Evolutionary conservation across 352 stramenopile genomes (phyloP).

Genomic region (Peronospora destructor): DNA sequence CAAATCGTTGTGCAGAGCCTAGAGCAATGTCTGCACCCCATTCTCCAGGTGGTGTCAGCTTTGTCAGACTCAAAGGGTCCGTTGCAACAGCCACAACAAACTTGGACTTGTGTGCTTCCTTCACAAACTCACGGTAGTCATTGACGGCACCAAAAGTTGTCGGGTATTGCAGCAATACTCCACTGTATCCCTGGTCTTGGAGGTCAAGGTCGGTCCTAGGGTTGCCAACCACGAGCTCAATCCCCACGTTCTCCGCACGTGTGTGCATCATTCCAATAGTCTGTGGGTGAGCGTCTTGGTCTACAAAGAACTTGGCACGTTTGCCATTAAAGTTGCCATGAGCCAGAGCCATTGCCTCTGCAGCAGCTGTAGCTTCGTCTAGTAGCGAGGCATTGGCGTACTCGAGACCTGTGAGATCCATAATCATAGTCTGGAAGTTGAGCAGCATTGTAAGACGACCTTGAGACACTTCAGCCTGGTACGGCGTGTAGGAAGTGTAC

Average conservation of each 20-base stretch:
- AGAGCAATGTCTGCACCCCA: slow-evolving; percentile 97
- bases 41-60: slow-evolving; percentile 90
- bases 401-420: slow-evolving; percentile 93
- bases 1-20: slow-evolving; percentile 97
- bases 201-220: slow-evolving; percentile 60
- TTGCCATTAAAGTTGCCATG: slow-evolving; percentile 91
- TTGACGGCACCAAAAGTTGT: slow-evolving; percentile 94
- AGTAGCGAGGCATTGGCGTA: slow-evolving; percentile 97
- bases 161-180: slow-evolving; percentile 97
- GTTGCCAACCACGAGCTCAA: slow-evolving; percentile 92
- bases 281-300: slow-evolving; percentile 87
- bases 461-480: slow-evolving; percentile 99
- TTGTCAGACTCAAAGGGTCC: slow-evolving; percentile 94
- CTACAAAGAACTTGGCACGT: slow-evolving; percentile 95
- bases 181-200: slow-evolving; percentile 89
- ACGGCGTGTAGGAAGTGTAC: slow-evolving; percentile 98
- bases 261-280: slow-evolving; percentile 92
- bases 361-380: slow-evolving; percentile 97
- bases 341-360: slow-evolving; percentile 97
- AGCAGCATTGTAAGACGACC: slow-evolving; percentile 98
- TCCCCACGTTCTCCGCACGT: slow-evolving; percentile 83
- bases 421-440: slow-evolving; percentile 99
- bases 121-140: slow-evolving; percentile 90
- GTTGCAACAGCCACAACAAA: slow-evolving; percentile 94
- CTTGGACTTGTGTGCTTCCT: slow-evolving; percentile 74